Evolutionary conservation across 2,329 filamentous ascomycete genomes (phyloP).

Genomic region (Talaromyces sp.): DNA sequence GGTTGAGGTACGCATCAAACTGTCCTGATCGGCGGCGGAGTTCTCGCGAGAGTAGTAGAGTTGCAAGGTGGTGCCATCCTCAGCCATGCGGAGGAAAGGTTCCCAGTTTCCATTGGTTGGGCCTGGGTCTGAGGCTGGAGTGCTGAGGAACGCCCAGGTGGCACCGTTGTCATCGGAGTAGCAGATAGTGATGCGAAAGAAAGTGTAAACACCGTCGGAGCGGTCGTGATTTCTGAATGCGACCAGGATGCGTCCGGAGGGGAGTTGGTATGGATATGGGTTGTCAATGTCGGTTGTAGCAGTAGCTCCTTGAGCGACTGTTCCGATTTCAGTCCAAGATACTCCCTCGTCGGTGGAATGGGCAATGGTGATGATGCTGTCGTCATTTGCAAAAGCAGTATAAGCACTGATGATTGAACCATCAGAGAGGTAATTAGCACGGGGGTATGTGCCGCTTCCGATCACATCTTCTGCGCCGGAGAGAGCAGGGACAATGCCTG

Average conservation of each 20-base stretch:
- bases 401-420: constrained; percentile 8
- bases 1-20: constrained; percentile 15
- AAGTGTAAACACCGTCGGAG: constrained; percentile 1
- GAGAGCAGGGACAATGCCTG: not conserved
- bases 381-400: not conserved
- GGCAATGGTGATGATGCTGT: constrained; percentile 7
- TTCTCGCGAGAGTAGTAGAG: constrained; percentile 17
- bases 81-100: constrained; percentile 15
- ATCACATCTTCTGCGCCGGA: constrained; percentile 1
- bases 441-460: constrained; percentile 11
- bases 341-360: constrained; percentile 10
- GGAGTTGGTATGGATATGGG: constrained; percentile 13
- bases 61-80: constrained; percentile 10
- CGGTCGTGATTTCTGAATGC: constrained; percentile 15
- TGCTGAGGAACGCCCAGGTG: constrained; percentile 15
- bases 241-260: constrained; percentile 12
- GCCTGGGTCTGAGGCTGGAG: not conserved
- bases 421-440: constrained; percentile 9
- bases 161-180: constrained; percentile 16
- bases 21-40: constrained; percentile 13
- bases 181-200: constrained; percentile 17
- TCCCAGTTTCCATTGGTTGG: constrained; percentile 15
- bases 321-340: constrained; percentile 9
- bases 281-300: constrained; percentile 14
- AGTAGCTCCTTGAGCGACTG: not conserved